A percentile compares a stretch with the other conserved stretches of the same genome.
These are phyloP conservation scores for Emmonsiellopsis sp. DNA, from an alignment of 2,329 filamentous ascomycete species.

Conservation along the genomic window DNA sequence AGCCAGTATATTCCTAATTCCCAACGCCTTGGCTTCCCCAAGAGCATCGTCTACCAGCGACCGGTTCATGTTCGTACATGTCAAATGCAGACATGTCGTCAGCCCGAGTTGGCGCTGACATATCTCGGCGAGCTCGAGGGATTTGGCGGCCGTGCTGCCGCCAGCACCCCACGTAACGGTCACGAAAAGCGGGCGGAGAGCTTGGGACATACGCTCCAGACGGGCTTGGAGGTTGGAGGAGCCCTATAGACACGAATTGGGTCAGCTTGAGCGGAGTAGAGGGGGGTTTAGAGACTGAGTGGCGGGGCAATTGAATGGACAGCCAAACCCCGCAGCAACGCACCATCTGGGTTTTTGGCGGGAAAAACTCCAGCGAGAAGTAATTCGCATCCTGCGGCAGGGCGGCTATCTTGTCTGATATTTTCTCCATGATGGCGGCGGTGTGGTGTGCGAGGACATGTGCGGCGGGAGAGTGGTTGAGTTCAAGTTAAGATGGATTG, in stretches of 20 bases:
- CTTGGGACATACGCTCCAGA: constrained; percentile 88
- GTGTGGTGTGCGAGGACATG: not conserved
- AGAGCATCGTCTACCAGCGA: constrained; percentile 78
- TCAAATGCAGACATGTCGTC: constrained; percentile 91
- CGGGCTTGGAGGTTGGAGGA: constrained; percentile 89
- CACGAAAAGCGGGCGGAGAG: constrained; percentile 84
- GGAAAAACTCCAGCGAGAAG: constrained; percentile 98
- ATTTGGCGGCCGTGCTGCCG: constrained; percentile 82
- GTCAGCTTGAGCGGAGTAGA: constrained; percentile 15
- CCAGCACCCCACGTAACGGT: constrained; percentile 98
- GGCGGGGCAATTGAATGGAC: not conserved
- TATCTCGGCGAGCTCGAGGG: constrained; percentile 86
- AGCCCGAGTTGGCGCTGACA: constrained; percentile 86
- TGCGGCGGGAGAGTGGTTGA: not conserved
- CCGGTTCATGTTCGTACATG: constrained; percentile 95
- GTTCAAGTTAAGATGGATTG: too few species aligned
- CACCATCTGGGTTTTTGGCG: constrained; percentile 87
- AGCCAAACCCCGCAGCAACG: constrained; percentile 14
- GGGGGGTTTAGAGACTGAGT: not conserved
- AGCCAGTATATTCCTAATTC: constrained; percentile 88
- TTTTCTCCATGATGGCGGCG: constrained; percentile 53
- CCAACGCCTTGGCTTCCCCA: constrained; percentile 80
- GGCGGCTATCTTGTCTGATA: constrained; percentile 90
- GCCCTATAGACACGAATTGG: constrained; percentile 42
- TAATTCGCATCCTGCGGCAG: constrained; percentile 73